Evolutionary conservation across 768 basidiomycete species (phyloP).

Genomic region (Clitopilus hobsonii): DNA sequence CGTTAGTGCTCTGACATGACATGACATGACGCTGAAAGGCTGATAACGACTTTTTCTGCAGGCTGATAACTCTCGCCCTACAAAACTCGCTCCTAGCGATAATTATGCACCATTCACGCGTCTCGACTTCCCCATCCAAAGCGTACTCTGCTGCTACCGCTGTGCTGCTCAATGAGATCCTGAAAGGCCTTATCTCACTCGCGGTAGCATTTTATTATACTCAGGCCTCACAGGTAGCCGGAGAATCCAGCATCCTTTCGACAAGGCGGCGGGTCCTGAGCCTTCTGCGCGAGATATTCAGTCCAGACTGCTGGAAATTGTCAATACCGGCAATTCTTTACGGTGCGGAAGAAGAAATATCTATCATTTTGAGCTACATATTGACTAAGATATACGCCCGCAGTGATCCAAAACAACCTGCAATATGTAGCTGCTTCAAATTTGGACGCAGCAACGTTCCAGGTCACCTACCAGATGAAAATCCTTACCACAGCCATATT

Average conservation of each 20-base stretch:
- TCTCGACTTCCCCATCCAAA: conserved; percentile 67
- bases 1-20: conserved; percentile 41
- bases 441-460: conserved; percentile 92
- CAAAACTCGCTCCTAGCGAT: conserved; percentile 90
- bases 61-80: conserved; percentile 79
- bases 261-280: conserved; percentile 36
- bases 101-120: conserved; percentile 96
- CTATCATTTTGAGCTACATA: neutral
- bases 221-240: conserved; percentile 27
- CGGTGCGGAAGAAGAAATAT: conserved; percentile 34
- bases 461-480: conserved; percentile 97
- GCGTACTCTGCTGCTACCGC: conserved; percentile 93
- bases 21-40: neutral
- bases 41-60: conserved; percentile 19
- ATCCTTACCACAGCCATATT: conserved; percentile 92
- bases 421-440: conserved; percentile 95
- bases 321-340: conserved; percentile 97
- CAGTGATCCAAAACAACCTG: conserved; percentile 90
- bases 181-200: conserved; percentile 88
- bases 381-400: neutral
- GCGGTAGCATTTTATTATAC: conserved; percentile 73
- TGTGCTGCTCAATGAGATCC: conserved; percentile 89
- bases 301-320: conserved; percentile 93
- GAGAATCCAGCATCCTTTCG: conserved; percentile 2
- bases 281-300: conserved; percentile 70